Evolutionary conservation across 164 flowering plant species (phyloP), one percentile per base, ranked within the genome.

Genomic region (Pachysandra terminalis): DNA sequence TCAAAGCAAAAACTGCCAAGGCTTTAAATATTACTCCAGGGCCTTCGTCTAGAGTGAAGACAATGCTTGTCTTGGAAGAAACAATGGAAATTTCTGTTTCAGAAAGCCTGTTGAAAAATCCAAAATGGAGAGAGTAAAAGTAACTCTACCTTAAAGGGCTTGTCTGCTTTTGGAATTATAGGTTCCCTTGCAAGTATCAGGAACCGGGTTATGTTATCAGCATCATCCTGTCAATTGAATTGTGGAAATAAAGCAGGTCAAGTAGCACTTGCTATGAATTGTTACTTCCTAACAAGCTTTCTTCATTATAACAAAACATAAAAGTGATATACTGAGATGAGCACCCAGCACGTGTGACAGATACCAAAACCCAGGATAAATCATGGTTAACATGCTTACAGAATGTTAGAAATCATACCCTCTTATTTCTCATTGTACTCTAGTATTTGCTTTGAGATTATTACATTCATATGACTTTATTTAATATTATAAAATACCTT

Each of bases 41-140:
- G 54, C 99, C 99, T 84, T 95, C 97, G 66, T 92, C 99, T n/a
- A 95, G 76, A 40, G 88, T 77, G 84, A 92, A 92, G 64, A 90
- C 99, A 71, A 95, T 82, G 82, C 97, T 95, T 37, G 97, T 95
- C 99, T 95, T 70, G 68, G 40, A 75, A 76, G 45, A 26, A 78
- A 71, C 37, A 65, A 59, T 1, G 26, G 25, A 3, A 41, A 53
- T 6, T 57, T 49, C 40, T 25, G 53, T 26, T 22, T 41, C 69
- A 45, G 63, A 22, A 22, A 37, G 57, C 23, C 37, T 32, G 37
- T 32, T 32, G 37, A 14, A 0, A 5, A 15, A 16, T 10, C 25
- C 25, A 6, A 65, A 51, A 60, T 25, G 25, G 21, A 61, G 56
- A 3, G 64, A 65, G 60, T 7, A 35, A 19, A 26, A 55, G 37